Evolutionary conservation across 179 eudicot genomes (phyloP).

Genomic region (Beta corolliflora): DNA sequence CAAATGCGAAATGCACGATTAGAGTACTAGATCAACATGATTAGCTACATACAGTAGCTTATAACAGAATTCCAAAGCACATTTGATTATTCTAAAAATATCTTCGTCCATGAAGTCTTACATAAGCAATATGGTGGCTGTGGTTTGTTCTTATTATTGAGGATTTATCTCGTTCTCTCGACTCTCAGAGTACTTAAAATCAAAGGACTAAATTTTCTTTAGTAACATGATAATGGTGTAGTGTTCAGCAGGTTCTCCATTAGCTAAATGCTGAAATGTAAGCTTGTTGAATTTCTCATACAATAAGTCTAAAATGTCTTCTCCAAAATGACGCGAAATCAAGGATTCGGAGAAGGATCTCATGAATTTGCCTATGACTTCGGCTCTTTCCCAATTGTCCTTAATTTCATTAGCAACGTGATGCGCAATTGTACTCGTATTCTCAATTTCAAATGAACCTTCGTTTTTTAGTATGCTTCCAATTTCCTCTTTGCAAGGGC

Average conservation of each 20-base stretch:
- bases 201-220: not conserved
- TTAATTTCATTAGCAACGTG: constrained; percentile 20
- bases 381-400: constrained; percentile 7
- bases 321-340: constrained; percentile 31
- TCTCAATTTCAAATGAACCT: constrained; percentile 34
- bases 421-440: constrained; percentile 9
- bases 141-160: too few species aligned
- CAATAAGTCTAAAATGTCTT: constrained; percentile 8
- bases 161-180: too few species aligned
- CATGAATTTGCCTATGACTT: constrained; percentile 17
- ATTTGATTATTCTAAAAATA: too few species aligned
- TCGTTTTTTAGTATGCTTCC: constrained; percentile 12
- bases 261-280: not conserved
- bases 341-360: constrained; percentile 27
- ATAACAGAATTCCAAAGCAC: too few species aligned
- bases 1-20: too few species aligned
- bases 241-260: constrained; percentile 3
- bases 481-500: constrained; percentile 29
- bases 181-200: not conserved
- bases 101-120: too few species aligned
- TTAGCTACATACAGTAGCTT: too few species aligned
- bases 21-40: too few species aligned
- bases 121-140: too few species aligned
- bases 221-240: constrained; percentile 23
- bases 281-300: constrained; percentile 10